Base-by-base conservation (phyloP, 176 grass and related monocot genomes). In the Neostapfia colusana region DNA sequence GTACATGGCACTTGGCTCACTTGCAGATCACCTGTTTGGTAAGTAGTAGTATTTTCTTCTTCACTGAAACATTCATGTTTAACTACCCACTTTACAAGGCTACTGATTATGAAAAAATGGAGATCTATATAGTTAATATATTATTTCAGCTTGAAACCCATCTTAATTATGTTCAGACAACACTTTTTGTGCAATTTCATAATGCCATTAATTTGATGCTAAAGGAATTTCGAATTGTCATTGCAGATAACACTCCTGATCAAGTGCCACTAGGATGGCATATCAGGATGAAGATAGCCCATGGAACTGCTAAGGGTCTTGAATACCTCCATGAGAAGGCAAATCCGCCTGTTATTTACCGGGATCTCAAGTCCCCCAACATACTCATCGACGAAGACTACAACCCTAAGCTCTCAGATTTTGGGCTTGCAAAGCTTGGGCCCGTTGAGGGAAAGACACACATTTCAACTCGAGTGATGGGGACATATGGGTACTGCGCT, bases 241-340 rank as follows among this genome's bases (percentile, higher is more conserved):
- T 84, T 39, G 72, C 85, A 98, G 95, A 88, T 20, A 92, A 20
- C 14, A 25, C 73, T 60, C 39, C 82, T 18, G 69, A 92, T 59
- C 85, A 90, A 69, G 65, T 50, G 65, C 89, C 95, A 60, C 64
- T 99, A 77, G 85, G 77, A 65, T 99, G 95, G 95, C 78, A 95
- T 38, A 75, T 10, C 43, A 83, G 89, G 70, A 95, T 95, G 92
- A 99, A 95, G 71, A 88, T 99, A 83, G 95, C 89, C 48, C 84
- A 90, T 28, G 91, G 83, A 85, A 88, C 87, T 41, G 89, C 95
- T 39, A 81, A 85, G 72, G 95, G 95, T 24, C 87, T 99, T 1
- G 91, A 95, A 51, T 99, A 92, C 78, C 82, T 92, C 69, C 95
- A 99, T 55, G 87, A 88, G 83, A 95, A 94, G 66, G 89, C 80